phyloP scores from a whole-genome alignment of 2,329 filamentous ascomycete genomes.

The Fusarium sp. region DNA sequence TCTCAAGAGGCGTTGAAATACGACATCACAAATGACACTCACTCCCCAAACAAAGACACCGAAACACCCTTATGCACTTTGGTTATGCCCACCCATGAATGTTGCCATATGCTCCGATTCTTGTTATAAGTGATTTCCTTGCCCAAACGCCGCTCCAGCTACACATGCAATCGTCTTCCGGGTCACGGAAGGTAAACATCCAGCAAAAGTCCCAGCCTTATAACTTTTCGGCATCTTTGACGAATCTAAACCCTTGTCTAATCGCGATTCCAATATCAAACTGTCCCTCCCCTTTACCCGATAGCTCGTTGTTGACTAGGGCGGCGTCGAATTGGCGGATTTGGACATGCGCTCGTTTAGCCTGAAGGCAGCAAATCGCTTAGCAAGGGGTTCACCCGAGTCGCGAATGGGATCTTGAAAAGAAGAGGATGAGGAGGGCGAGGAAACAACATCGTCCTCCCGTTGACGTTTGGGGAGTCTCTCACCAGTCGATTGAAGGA shows the following conservation, averaged over 20 bases:
- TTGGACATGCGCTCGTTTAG: constrained; percentile 60
- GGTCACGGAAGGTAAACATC: constrained; percentile 22
- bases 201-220: constrained; percentile 10
- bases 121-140: constrained; percentile 9
- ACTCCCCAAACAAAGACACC: neutral
- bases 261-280: neutral
- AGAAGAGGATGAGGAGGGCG: constrained; percentile 47
- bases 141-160: constrained; percentile 38
- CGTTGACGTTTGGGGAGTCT: constrained; percentile 80
- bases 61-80: neutral
- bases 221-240: constrained; percentile 4
- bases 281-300: constrained; percentile 4
- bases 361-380: constrained; percentile 75
- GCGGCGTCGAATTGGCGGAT: constrained; percentile 42
- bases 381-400: constrained; percentile 70
- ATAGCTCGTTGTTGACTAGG: constrained; percentile 37
- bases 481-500: constrained; percentile 98
- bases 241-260: constrained; percentile 3
- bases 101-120: constrained; percentile 32
- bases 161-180: constrained; percentile 33
- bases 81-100: constrained; percentile 16
- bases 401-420: constrained; percentile 50
- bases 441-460: constrained; percentile 53
- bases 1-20: neutral
- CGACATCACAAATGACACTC: neutral